phyloP scores from a whole-genome alignment of 371 early-diverging fungal species.

The Mucor circinelloides region DNA sequence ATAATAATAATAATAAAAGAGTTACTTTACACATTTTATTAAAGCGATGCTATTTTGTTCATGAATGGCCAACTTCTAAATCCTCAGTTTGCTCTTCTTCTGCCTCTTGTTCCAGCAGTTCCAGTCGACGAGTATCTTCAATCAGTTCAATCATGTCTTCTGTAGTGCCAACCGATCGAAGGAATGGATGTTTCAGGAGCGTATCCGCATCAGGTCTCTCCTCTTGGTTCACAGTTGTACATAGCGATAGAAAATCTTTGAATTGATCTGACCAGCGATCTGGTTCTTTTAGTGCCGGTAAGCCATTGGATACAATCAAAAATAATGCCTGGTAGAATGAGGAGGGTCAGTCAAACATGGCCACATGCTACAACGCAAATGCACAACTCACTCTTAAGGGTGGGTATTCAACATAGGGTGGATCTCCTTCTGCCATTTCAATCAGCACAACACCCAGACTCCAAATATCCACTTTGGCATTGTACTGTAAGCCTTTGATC shows the following conservation, averaged over 20 bases:
- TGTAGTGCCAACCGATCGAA: slow-evolving; percentile 31
- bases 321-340: slow-evolving; percentile 59
- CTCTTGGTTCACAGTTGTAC: slow-evolving; percentile 48
- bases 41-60: neutral
- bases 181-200: slow-evolving; percentile 46
- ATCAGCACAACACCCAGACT: slow-evolving; percentile 81
- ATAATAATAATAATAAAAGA: neutral
- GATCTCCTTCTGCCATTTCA: slow-evolving; percentile 84
- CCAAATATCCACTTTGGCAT: slow-evolving; percentile 87
- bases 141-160: slow-evolving; percentile 35
- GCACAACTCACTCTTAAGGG: slow-evolving; percentile 65
- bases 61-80: slow-evolving; percentile 19
- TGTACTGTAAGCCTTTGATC: slow-evolving; percentile 76
- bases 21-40: slow-evolving; percentile 1
- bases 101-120: slow-evolving; percentile 30
- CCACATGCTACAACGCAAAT: too few species aligned
- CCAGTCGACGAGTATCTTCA: slow-evolving; percentile 34
- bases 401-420: slow-evolving; percentile 73
- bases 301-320: slow-evolving; percentile 65
- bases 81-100: slow-evolving; percentile 25
- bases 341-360: too few species aligned
- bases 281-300: slow-evolving; percentile 57
- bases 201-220: slow-evolving; percentile 51
- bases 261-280: slow-evolving; percentile 56
- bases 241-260: slow-evolving; percentile 55